Evolutionary conservation across 192 early-diverging fungal species (phyloP).

Genomic region (Geranomyces variabilis): DNA sequence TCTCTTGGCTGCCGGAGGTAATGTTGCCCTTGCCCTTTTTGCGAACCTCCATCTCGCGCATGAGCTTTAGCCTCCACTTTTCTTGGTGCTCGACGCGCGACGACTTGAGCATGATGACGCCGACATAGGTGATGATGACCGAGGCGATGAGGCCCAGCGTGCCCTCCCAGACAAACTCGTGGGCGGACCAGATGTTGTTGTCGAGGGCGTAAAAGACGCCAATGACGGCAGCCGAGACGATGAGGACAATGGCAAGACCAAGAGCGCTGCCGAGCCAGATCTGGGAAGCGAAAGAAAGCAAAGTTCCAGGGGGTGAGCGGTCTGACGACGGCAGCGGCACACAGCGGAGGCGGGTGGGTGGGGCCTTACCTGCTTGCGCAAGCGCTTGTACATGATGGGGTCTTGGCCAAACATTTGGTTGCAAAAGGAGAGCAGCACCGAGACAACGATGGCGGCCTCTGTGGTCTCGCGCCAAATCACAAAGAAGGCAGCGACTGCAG

Average conservation of each 20-base stretch:
- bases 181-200: conserved; percentile 46
- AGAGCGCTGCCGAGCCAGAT: conserved; percentile 75
- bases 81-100: conserved; percentile 41
- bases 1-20: neutral
- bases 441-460: conserved; percentile 86
- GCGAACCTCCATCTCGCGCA: conserved; percentile 39
- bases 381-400: conserved; percentile 48
- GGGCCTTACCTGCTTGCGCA: conserved; percentile 41
- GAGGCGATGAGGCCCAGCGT: conserved; percentile 77
- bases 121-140: conserved; percentile 79
- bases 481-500: conserved; percentile 50
- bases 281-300: conserved; percentile 22
- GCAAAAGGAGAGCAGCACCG: conserved; percentile 82
- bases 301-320: neutral
- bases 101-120: conserved; percentile 77
- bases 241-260: conserved; percentile 70
- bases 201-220: conserved; percentile 70
- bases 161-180: conserved; percentile 84
- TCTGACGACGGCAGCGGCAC: too few species aligned
- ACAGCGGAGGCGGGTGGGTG: too few species aligned
- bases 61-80: conserved; percentile 39
- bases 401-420: conserved; percentile 62
- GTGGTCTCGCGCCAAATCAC: conserved; percentile 67
- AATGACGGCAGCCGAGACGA: conserved; percentile 78
- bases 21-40: neutral